Percentiles rank a stretch among this genome's conserved stretches.
Evolutionary conservation across 2,329 filamentous ascomycete genomes (phyloP).

Genomic region (Juglanconis oblonga): DNA sequence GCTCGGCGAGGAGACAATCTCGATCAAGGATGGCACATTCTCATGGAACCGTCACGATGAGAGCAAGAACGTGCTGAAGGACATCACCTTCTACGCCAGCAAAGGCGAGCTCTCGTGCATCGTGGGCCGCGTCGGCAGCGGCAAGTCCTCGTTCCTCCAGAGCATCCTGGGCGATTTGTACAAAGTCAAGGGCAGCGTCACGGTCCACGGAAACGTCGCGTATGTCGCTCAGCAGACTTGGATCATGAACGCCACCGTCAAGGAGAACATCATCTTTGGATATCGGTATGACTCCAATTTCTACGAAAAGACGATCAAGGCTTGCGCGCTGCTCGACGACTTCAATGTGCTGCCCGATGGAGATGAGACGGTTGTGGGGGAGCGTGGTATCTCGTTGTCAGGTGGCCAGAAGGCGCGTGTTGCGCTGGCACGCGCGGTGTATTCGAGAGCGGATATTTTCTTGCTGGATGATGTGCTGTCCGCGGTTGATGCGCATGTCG

Average conservation of each 20-base stretch:
- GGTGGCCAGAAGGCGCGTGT: constrained; percentile 95
- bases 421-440: constrained; percentile 88
- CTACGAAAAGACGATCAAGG: constrained; percentile 88
- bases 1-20: constrained; percentile 79
- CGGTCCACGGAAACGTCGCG: constrained; percentile 77
- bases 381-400: constrained; percentile 92
- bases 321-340: constrained; percentile 87
- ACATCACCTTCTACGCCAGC: constrained; percentile 83
- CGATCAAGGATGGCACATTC: constrained; percentile 81
- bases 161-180: constrained; percentile 86
- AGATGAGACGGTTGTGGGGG: constrained; percentile 93
- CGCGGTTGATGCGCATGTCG: constrained; percentile 97
- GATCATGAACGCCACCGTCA: constrained; percentile 97
- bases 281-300: constrained; percentile 91
- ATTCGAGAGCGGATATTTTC: constrained; percentile 94
- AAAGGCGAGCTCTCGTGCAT: constrained; percentile 93
- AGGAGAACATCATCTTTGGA: constrained; percentile 95
- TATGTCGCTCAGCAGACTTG: constrained; percentile 93
- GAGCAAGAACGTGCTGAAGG: constrained; percentile 63
- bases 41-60: constrained; percentile 88
- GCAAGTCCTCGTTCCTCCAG: constrained; percentile 91
- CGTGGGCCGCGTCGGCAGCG: constrained; percentile 89
- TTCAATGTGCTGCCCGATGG: constrained; percentile 91
- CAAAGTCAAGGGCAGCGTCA: constrained; percentile 81
- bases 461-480: constrained; percentile 91